Evolutionary conservation across 208 protist species (phyloP), one percentile per base, ranked within the genome.

Genomic region (Trypanosoma rangeli): DNA sequence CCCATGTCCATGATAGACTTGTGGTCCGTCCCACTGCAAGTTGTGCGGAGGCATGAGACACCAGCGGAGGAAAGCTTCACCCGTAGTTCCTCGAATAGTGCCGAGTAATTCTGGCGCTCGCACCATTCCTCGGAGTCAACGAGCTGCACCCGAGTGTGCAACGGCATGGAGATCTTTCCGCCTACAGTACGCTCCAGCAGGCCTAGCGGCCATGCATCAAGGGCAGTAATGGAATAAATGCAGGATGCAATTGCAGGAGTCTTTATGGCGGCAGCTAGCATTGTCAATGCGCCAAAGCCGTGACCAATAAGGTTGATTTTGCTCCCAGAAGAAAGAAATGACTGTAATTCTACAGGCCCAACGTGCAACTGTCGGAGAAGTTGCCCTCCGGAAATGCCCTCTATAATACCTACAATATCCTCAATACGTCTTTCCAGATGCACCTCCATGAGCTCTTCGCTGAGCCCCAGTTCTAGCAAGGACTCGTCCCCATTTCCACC

Each of bases 281-380:
- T 72, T 3, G 67, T 72, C 39, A 58, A n/a, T 46, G 46, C 67
- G 13, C 67, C 67, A 46, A 72, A 49, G n/a, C 67, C 67, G 39
- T 72, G 67, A 15, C 67, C 67, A 64, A 64, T 65, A 20, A 72
- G 57, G 57, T 64, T 49, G 15, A 72, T 29, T 48, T 64, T 72
- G 13, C 46, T 12, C 0, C 31, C 24, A 28, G 42, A 35, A 57
- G 58, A 63, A 7, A 64, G 24, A 52, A 72, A 72, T 31, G 48
- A 13, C 16, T 58, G 42, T 31, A 24, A 50, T 49, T 72, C 67
- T 0, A 13, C 35, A 10, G 44, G 35, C 18, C 33, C 31, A 22
- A 58, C 55, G 0, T 72, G 67, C 15, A 72, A 37, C n/a, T 54
- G 24, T 63, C 28, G 48, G 44, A 72, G 46, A 4, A 72, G 22